Evolutionary conservation across 208 protist species (phyloP).

Genomic region (Angomonas deanei): DNA sequence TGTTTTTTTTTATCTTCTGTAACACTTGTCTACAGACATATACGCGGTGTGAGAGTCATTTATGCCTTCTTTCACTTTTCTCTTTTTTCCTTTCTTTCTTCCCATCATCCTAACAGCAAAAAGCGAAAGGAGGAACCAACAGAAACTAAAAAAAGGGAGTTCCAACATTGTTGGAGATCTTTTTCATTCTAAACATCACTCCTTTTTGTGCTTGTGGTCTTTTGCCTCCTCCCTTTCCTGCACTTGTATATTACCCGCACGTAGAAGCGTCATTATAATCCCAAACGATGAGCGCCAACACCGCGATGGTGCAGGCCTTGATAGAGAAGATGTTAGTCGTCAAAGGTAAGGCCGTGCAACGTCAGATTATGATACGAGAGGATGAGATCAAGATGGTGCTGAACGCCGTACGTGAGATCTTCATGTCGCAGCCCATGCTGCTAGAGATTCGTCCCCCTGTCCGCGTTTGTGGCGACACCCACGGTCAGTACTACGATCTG

Average conservation of each 20-base stretch:
- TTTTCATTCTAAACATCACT: too few species aligned
- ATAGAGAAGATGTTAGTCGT: constrained; percentile 71
- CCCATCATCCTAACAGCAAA: neutral
- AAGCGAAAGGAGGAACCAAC: neutral
- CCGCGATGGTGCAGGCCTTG: constrained; percentile 34
- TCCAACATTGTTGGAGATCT: too few species aligned
- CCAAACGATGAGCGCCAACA: constrained; percentile 4
- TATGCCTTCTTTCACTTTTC: neutral
- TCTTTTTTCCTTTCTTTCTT: constrained; percentile 12
- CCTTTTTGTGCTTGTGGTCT: neutral
- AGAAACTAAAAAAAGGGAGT: too few species aligned
- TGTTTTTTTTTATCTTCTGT: constrained; percentile 7
- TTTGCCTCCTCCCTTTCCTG: neutral
- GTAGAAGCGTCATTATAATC: too few species aligned
- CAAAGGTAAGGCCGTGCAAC: constrained; percentile 57
- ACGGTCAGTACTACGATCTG: constrained; percentile 99
- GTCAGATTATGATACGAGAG: constrained; percentile 75
- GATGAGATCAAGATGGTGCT: constrained; percentile 77
- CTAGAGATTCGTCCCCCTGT: constrained; percentile 86
- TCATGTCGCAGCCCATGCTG: constrained; percentile 88
- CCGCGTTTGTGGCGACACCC: constrained; percentile 95
- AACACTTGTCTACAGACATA: neutral
- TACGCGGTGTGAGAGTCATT: neutral
- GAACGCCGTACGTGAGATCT: constrained; percentile 69
- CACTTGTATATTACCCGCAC: neutral